A percentile compares a stretch with the other conserved stretches of the same genome.
These are phyloP conservation scores for Zygnema cylindricum DNA, from an alignment of 139 green algal species.

Conservation along the genomic window DNA sequence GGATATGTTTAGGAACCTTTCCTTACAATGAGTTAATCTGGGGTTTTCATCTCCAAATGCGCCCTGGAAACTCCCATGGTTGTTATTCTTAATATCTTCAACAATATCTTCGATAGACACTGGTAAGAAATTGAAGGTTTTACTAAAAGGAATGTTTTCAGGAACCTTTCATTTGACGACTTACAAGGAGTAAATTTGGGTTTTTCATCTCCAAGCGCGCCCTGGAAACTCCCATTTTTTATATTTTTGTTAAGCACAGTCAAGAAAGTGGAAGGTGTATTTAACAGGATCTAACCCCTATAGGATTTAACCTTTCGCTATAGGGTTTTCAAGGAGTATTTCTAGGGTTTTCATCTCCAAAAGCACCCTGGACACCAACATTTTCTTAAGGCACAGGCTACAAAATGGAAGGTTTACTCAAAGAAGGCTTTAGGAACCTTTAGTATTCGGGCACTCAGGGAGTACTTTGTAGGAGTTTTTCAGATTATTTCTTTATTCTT, in stretches of 20 bases:
- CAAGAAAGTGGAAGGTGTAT: conserved; percentile 16
- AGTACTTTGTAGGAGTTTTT: no score
- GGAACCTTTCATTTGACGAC: conserved; percentile 5
- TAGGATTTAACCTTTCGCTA: no score
- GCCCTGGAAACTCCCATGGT: not conserved
- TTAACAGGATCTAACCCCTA: no score
- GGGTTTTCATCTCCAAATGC: not conserved
- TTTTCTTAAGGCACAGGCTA: no score
- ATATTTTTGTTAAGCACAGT: conserved; percentile 17
- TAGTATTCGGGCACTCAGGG: no score
- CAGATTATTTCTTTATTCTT: no score
- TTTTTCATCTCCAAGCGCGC: not conserved
- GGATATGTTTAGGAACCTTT: not conserved
- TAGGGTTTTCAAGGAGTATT: not conserved
- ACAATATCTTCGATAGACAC: conserved; percentile 10
- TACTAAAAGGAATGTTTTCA: not conserved
- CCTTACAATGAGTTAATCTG: not conserved
- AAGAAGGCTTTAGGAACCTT: no score
- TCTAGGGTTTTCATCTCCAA: not conserved
- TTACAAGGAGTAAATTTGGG: not conserved
- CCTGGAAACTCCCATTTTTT: not conserved
- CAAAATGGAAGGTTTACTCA: no score
- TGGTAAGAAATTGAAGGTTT: conserved; percentile 7
- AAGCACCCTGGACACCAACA: no score
- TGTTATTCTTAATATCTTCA: conserved; percentile 22